Conservation (phyloP, 768 basidiomycete species). For the Rhizopogon vinicolor region DNA sequence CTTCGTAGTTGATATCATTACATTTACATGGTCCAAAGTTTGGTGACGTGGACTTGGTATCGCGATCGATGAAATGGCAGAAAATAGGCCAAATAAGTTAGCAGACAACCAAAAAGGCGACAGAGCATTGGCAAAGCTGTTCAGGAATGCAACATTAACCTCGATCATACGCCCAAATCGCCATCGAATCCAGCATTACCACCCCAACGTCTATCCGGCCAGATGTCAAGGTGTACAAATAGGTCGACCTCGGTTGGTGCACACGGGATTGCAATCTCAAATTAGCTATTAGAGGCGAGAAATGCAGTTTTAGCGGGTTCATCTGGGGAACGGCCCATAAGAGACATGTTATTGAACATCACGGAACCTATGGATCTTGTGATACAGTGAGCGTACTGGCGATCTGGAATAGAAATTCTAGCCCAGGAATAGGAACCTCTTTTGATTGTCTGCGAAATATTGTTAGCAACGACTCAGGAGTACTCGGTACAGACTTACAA, state of each 20-base stretch:
- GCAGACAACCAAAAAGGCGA: no score
- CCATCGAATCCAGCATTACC: no score
- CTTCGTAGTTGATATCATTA: background rate
- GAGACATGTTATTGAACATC: background rate
- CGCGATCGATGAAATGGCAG: background rate
- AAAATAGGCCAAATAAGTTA: background rate
- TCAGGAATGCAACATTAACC: no score
- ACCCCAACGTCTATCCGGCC: no score
- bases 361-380: background rate
- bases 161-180: no score
- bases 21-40: background rate
- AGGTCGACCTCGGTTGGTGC: no score
- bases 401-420: constrained; percentile 16
- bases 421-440: constrained; percentile 24
- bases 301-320: background rate
- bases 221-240: no score
- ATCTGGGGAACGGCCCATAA: background rate
- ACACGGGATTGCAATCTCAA: no score
- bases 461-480: background rate
- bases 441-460: constrained; percentile 18
- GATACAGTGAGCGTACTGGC: background rate
- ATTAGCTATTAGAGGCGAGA: no score
- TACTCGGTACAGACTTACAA: constrained; percentile 36
- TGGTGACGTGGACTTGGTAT: background rate
- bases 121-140: no score